Conservation (phyloP, 805 yeast species). For the Candida incommunis region DNA sequence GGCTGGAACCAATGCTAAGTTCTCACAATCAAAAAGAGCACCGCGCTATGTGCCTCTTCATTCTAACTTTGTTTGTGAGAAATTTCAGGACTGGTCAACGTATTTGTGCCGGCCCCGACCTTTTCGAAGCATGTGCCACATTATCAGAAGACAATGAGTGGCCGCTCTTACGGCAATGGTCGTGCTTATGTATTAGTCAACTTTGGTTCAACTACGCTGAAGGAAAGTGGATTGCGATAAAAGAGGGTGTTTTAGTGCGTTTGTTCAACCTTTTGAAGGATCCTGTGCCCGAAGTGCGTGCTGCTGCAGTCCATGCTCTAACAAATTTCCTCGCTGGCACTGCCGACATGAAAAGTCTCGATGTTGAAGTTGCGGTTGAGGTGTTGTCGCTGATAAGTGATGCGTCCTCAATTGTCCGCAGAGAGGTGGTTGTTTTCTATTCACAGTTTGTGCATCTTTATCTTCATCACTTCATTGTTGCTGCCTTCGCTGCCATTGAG, state of each 20-base stretch:
- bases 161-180: slow-evolving; percentile 88
- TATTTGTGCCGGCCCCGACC: slow-evolving; percentile 59
- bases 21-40: slow-evolving; percentile 41
- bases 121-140: slow-evolving; percentile 49
- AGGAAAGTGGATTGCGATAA: slow-evolving; percentile 56
- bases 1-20: slow-evolving; percentile 8
- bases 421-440: slow-evolving; percentile 67
- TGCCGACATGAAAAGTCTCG: slow-evolving; percentile 14
- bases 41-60: slow-evolving; percentile 90
- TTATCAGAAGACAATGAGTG: slow-evolving; percentile 63
- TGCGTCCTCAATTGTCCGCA: slow-evolving; percentile 79
- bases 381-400: slow-evolving; percentile 61
- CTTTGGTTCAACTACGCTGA: slow-evolving; percentile 60
- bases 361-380: slow-evolving; percentile 38
- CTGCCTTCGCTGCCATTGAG: slow-evolving; percentile 73
- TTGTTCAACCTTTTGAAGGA: slow-evolving; percentile 52
- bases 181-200: slow-evolving; percentile 54
- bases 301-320: slow-evolving; percentile 65
- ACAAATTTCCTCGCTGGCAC: slow-evolving; percentile 45
- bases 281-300: slow-evolving; percentile 90
- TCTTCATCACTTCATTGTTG: slow-evolving; percentile 61
- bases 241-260: slow-evolving; percentile 46
- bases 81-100: slow-evolving; percentile 72
- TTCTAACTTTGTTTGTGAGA: slow-evolving; percentile 68
- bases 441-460: slow-evolving; percentile 61